Evolutionary conservation across 2,329 filamentous ascomycete species (phyloP), one percentile per base, ranked within the genome.

Genomic region (Dactylonectria macrodidyma): DNA sequence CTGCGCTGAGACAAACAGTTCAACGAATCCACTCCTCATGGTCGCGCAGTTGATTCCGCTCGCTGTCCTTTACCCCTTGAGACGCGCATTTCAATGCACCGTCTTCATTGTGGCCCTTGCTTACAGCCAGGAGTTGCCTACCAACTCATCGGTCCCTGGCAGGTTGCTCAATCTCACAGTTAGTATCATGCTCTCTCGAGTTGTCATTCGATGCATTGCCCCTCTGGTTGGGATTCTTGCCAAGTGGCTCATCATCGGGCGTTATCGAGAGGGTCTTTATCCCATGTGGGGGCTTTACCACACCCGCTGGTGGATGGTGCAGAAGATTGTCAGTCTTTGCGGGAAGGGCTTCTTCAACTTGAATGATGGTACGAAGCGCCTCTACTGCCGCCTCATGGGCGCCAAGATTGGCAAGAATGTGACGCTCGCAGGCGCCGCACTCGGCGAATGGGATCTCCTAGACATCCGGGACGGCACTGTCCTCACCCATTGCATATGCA

Each of bases 271-370:
- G 73, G 88, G 88, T 0, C 74, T 88, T 2, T 89, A 86, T 71
- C 87, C 88, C 2, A 90, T 90, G 87, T 90, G 88, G 88, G 87
- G 86, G 1, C 68, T 75, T 1, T 89, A 89, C 71, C 87, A 89
- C 73, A 89, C 86, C 0, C 81, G 86, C 9, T 90, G 88, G 88
- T 90, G 88, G 88, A 71, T 89, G 62, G 83, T 84, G 1, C 84
- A 89, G 73, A 89, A 89, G 78, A 83, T 84, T 22, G 79, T 86
- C 3, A 80, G 82, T 41, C 78, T 88, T 12, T 82, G 81, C 63
- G 87, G 87, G 16, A 82, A 80, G 64, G 86, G 87, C 1, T 65
- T 84, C 36, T 88, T 87, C 67, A 75, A 74, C 24, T 67, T 78
- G 57, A 81, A 78, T 51, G 82, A 86, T 54, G 78, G 69, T 38